Evolutionary conservation across 176 grass and related monocot genomes (phyloP), one percentile per base, ranked within the genome.

Genomic region (Hordeum marinum): DNA sequence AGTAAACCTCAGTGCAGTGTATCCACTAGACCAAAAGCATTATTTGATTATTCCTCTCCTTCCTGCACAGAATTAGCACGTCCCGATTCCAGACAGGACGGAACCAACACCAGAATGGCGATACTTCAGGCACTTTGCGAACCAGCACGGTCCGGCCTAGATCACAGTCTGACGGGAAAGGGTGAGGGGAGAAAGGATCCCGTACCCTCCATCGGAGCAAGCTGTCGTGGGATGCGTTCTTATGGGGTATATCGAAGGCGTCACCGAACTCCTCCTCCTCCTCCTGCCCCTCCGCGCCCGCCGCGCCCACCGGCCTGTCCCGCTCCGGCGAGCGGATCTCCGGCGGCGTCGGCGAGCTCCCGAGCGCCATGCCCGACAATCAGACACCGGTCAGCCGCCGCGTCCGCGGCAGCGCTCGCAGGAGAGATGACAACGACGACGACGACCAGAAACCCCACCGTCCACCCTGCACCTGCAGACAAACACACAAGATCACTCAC

Each of bases 181-280:
- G n/a, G 11, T 9, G 46, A 39, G 80, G 8, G 8, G 54, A 41
- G 68, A 68, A 63, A 41, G 61, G 79, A 59, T 76, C 23, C 15
- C 83, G 24, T 92, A 95, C 93, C 88, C 93, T 90, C 93, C 93
- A 95, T 50, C 93, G 88, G 15, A 86, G 87, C 66, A 95, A 14
- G 54, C 90, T 80, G n/a, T 86, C 90, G 76, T 86, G 82, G 17
- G 93, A 82, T 8, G 90, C 90, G 76, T 95, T 95, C 90, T 95
- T 95, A 17, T 91, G 85, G 1, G 90, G 93, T 61, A 95, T 95
- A 20, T 90, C 93, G 85, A 95, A 95, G n/a, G 90, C 85, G 76
- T 95, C 90, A 17, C 87, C 87, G 80, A 84, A 82, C 39, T 75
- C 54, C 63, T 77, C 80, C 62, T 76, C 78, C 14, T 70, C 74